Percentiles rank a stretch among this genome's conserved stretches.
Evolutionary conservation across 2,329 filamentous ascomycete species (phyloP).

Genomic region (Fusarium sp.): DNA sequence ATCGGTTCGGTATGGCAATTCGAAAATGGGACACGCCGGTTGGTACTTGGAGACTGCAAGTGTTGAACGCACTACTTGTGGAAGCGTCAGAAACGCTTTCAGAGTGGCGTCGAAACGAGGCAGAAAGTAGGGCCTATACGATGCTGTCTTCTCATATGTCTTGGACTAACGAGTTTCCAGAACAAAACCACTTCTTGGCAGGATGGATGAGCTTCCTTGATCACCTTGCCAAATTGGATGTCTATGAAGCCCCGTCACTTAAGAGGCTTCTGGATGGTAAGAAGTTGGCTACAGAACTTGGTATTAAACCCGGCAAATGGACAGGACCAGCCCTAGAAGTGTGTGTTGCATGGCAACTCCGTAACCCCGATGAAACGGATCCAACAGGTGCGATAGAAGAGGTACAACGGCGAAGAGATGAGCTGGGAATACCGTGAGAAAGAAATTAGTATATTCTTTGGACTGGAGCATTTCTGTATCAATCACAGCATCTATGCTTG

Average conservation of each 20-base stretch:
- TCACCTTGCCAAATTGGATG: conserved; percentile 66
- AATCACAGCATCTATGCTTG: background rate
- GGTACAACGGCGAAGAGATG: conserved; percentile 63
- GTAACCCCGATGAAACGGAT: conserved; percentile 77
- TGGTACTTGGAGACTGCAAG: conserved; percentile 77
- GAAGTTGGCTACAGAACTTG: conserved; percentile 76
- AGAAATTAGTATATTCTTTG: background rate
- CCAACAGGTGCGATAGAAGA: conserved; percentile 70
- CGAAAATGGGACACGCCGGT: conserved; percentile 74
- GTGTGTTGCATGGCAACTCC: conserved; percentile 89
- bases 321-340: conserved; percentile 83
- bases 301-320: conserved; percentile 83
- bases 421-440: conserved; percentile 61
- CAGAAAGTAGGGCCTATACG: conserved; percentile 55
- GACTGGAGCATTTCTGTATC: background rate
- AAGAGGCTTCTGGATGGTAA: conserved; percentile 81
- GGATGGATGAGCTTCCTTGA: conserved; percentile 70
- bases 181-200: conserved; percentile 60
- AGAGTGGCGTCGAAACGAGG: conserved; percentile 48
- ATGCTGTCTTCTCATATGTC: conserved; percentile 37
- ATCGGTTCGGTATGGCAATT: conserved; percentile 80
- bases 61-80: conserved; percentile 75
- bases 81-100: conserved; percentile 66
- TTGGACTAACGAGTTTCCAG: conserved; percentile 47
- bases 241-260: conserved; percentile 69